Conservation (phyloP, 2,329 filamentous ascomycete genomes). For the Colletotrichum siamense region DNA sequence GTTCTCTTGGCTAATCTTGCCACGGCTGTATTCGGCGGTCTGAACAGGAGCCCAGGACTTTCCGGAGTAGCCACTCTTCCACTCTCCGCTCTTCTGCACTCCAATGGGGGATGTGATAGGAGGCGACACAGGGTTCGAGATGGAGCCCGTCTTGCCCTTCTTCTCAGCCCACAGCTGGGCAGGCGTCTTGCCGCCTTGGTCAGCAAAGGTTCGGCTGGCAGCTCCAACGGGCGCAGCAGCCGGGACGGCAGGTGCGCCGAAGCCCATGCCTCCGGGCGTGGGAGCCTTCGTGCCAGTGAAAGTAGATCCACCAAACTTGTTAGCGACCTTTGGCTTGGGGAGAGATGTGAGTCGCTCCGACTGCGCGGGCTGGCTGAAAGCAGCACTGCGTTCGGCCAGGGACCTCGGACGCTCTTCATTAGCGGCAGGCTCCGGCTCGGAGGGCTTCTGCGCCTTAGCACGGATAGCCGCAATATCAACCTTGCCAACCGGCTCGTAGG, state of each 20-base stretch:
- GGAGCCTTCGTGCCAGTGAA: conserved; percentile 93
- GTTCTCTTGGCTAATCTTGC: conserved; percentile 60
- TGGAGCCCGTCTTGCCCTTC: conserved; percentile 78
- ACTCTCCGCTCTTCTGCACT: conserved; percentile 79
- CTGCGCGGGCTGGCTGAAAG: conserved; percentile 65
- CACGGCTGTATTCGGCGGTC: conserved; percentile 73
- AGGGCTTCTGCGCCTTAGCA: conserved; percentile 76
- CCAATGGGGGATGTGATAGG: conserved; percentile 58
- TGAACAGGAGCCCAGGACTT: conserved; percentile 91
- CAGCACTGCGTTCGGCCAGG: conserved; percentile 77
- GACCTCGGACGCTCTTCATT: conserved; percentile 52
- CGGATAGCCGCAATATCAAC: conserved; percentile 96
- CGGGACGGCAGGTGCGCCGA: conserved; percentile 66
- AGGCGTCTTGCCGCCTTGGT: conserved; percentile 93
- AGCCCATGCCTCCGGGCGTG: conserved; percentile 71
- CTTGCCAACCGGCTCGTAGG: conserved; percentile 94
- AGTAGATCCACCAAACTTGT: conserved; percentile 78
- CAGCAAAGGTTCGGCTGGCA: conserved; percentile 92
- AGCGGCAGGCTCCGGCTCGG: conserved; percentile 30
- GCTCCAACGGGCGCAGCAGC: conserved; percentile 70
- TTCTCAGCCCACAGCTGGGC: conserved; percentile 98
- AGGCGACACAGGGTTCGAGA: conserved; percentile 45
- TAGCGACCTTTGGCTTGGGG: conserved; percentile 94
- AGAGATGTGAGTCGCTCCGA: conserved; percentile 85
- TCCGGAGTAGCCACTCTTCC: conserved; percentile 90